Evolutionary conservation across 2,329 filamentous ascomycete species (phyloP).

Genomic region (Eutypa lata): DNA sequence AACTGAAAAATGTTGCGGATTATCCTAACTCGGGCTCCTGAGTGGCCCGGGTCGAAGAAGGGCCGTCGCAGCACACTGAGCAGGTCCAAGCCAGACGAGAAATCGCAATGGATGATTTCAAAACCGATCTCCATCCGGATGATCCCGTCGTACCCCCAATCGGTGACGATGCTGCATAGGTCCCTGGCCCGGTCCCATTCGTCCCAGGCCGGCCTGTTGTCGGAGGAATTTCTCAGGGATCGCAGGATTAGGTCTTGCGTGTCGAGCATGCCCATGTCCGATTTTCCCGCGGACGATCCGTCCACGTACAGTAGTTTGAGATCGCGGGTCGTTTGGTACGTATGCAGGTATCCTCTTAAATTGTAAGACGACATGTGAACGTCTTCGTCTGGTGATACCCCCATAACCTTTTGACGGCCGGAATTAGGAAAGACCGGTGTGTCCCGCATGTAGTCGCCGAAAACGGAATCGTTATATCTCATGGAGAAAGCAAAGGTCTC

Average conservation of each 20-base stretch:
- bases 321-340: slow-evolving; percentile 44
- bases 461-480: not conserved
- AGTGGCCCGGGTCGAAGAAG: not conserved
- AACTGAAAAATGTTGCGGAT: not conserved
- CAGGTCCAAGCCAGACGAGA: slow-evolving; percentile 20
- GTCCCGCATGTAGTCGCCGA: not conserved
- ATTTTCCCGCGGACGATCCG: slow-evolving; percentile 55
- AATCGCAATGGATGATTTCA: slow-evolving; percentile 53
- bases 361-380: not conserved
- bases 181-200: slow-evolving; percentile 41
- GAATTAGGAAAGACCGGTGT: not conserved
- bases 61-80: not conserved
- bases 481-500: slow-evolving; percentile 44
- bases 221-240: slow-evolving; percentile 7
- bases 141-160: slow-evolving; percentile 48
- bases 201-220: slow-evolving; percentile 5
- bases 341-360: slow-evolving; percentile 48
- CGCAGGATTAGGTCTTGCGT: slow-evolving; percentile 49
- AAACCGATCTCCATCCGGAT: slow-evolving; percentile 54
- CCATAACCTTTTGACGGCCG: not conserved
- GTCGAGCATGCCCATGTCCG: slow-evolving; percentile 51
- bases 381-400: not conserved
- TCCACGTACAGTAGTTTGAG: slow-evolving; percentile 56
- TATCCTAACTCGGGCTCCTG: not conserved
- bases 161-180: slow-evolving; percentile 42